Conservation (phyloP, 768 basidiomycete genomes). For the Psilocybe cyanescens region DNA sequence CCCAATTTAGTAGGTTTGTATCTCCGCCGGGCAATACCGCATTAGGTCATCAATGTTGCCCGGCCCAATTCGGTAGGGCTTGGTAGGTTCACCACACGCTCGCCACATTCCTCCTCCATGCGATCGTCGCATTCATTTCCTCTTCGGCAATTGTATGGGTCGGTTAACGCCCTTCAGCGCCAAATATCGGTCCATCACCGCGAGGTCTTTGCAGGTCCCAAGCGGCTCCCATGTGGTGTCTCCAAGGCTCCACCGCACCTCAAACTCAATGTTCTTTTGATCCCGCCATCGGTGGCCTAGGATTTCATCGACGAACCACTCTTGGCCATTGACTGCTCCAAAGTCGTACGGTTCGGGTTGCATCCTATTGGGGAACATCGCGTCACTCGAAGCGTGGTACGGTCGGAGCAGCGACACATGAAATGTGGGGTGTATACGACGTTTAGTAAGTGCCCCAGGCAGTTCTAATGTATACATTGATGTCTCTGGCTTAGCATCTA, state of each 20-base stretch:
- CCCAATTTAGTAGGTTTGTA: no score
- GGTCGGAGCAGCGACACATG: conserved; percentile 34
- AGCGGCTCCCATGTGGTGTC: conserved; percentile 37
- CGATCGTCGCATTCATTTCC: not conserved
- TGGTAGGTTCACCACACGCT: not conserved
- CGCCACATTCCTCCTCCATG: not conserved
- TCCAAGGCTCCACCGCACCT: conserved; percentile 34
- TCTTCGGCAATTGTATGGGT: not conserved
- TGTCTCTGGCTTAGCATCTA: conserved; percentile 13
- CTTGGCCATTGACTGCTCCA: conserved; percentile 30
- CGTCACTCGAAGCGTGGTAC: conserved; percentile 31
- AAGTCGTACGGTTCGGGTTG: conserved; percentile 39
- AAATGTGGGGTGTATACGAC: conserved; percentile 33
- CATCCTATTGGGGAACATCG: conserved; percentile 35
- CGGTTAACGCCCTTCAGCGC: conserved; percentile 27
- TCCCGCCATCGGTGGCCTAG: conserved; percentile 24
- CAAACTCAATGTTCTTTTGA: conserved; percentile 20
- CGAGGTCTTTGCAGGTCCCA: conserved; percentile 26
- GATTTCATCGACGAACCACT: conserved; percentile 42
- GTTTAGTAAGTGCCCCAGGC: conserved; percentile 23
- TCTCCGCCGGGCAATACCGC: no score
- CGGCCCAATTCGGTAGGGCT: no score
- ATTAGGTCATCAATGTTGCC: no score
- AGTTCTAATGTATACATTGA: conserved; percentile 28
- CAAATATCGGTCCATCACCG: conserved; percentile 32